These are phyloP conservation scores for Vanilla planifolia DNA, from an alignment of 106 monocot species.

Conservation along the genomic window DNA sequence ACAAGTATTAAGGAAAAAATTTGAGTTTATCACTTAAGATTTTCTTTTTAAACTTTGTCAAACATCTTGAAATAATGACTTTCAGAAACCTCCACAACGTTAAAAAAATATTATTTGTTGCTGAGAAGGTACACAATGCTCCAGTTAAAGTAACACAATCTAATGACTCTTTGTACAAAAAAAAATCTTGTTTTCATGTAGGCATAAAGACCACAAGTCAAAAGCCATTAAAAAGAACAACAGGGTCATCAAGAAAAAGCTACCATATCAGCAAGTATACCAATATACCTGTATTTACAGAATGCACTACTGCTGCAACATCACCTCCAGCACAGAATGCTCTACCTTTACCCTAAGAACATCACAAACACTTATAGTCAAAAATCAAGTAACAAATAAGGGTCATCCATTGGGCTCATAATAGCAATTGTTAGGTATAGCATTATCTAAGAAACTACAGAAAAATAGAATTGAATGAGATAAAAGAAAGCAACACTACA, in stretches of 20 bases:
- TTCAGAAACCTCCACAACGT: too few relatives aligned
- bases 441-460: background rate
- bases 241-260: background rate
- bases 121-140: too few relatives aligned
- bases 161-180: too few relatives aligned
- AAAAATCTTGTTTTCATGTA: too few relatives aligned
- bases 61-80: too few relatives aligned
- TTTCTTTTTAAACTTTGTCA: too few relatives aligned
- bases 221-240: background rate
- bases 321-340: slow-evolving; percentile 99
- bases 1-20: too few relatives aligned
- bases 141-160: too few relatives aligned
- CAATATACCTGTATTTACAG: slow-evolving; percentile 46
- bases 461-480: background rate
- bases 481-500: background rate
- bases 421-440: background rate
- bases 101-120: too few relatives aligned
- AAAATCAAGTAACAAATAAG: background rate
- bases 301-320: slow-evolving; percentile 60
- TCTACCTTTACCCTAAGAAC: slow-evolving; percentile 78
- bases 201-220: too few relatives aligned
- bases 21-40: too few relatives aligned
- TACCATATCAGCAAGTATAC: background rate
- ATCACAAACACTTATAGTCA: slow-evolving; percentile 13
- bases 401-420: background rate